Conservation (phyloP, 345 rosid genomes). For the Salix caprea region DNA sequence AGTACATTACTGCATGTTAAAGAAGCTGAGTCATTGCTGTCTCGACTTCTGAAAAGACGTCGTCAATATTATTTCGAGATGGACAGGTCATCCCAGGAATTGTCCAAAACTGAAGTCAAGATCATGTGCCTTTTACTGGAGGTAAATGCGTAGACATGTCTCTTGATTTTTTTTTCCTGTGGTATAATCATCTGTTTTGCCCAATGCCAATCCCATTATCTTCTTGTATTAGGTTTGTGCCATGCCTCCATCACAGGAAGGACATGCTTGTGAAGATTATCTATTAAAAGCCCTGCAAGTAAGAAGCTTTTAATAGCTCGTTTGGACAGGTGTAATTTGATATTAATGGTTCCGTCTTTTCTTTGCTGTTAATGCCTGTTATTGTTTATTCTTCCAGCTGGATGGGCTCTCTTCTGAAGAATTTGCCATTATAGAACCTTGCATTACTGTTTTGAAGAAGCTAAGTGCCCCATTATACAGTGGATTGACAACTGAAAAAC, state of each 20-base stretch:
- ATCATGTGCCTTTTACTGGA: conserved; percentile 80
- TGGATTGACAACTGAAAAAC: conserved; percentile 48
- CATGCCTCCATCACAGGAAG: conserved; percentile 29
- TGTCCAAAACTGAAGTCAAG: conserved; percentile 57
- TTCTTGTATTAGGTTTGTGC: conserved; percentile 54
- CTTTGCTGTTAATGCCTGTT: conserved; percentile 3
- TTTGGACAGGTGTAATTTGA: conserved; percentile 6
- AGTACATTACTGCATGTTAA: conserved; percentile 41
- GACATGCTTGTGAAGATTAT: conserved; percentile 42
- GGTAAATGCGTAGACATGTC: conserved; percentile 38
- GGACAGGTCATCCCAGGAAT: conserved; percentile 40
- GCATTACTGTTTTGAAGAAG: conserved; percentile 59
- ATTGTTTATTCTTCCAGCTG: conserved; percentile 50
- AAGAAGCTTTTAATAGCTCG: conserved; percentile 27
- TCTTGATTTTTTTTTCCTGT: not conserved
- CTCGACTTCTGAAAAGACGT: conserved; percentile 59
- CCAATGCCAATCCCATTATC: conserved; percentile 20
- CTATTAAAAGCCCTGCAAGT: conserved; percentile 62
- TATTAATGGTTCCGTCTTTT: not conserved
- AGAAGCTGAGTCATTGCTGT: conserved; percentile 53
- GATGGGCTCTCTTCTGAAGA: conserved; percentile 45
- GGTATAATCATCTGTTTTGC: conserved; percentile 7
- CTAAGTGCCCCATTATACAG: conserved; percentile 46
- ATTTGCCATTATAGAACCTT: conserved; percentile 55
- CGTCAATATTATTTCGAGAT: conserved; percentile 36